Base-by-base conservation (phyloP, 768 basidiomycete species). In the Lentinula lateritia region DNA sequence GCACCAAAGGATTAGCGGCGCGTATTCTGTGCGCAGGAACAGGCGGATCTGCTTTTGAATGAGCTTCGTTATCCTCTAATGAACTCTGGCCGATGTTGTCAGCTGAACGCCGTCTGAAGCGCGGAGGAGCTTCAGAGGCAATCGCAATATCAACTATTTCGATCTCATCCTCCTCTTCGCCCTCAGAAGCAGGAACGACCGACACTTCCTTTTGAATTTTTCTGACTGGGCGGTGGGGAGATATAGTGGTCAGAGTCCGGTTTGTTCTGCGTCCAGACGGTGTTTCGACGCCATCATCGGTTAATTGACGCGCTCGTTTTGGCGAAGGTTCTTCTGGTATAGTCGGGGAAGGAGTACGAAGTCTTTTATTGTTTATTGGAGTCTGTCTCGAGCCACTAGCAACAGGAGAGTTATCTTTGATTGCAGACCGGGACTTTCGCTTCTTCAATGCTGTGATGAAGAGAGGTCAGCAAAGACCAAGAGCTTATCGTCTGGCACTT, bases 1-100 rank as follows among this genome's bases (percentile, higher is more conserved):
- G 83, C 18, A 88, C 79, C 4, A 76, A 75, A 15, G 88, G 84
- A 28, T 86, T 83, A 16, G 77, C 75, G 13, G 71, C 74, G 48
- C 84, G 80, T 1, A 69, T 72, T 59, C 80, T 80, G 68, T 86
- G 86, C 3, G 68, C 66, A 28, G 79, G 75, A 1, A 76, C 53
- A 54, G 55, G 36, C 6, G 50, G 20, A 23, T 39, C 15, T 45
- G 38, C 39, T 63, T 20, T 8, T 28, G 23, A 20, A 8, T 34
- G 54, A 32, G 7, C 13, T 46, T 13, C 28, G 16, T 28, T 60
- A 48, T 18, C 28, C 2, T 36, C 16, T 20, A n/a, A 32, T 62
- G n/a, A 23, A 28, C 7, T 38, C 12, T 23, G 20, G 3, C 39
- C n/a, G 38, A 13, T 39, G 35, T 54, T 39, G 16, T 20, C 34